A percentile compares a stretch with the other conserved stretches of the same genome.
Evolutionary conservation across 495 filamentous ascomycete species (phyloP).

Genomic region (Aspergillus affinis): DNA sequence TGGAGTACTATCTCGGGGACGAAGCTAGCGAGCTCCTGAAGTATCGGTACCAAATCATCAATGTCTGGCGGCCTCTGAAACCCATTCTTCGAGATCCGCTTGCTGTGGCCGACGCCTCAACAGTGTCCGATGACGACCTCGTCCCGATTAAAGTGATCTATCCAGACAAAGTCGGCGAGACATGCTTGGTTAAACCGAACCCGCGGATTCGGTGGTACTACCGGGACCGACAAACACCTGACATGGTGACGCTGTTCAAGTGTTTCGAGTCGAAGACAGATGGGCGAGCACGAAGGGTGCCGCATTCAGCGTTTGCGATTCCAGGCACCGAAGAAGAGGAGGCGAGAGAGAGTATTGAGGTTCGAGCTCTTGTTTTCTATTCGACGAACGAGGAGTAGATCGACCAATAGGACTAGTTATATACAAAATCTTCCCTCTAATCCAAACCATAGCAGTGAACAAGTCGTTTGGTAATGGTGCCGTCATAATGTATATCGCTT

Average conservation of each 20-base stretch:
- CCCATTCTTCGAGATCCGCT: conserved; percentile 62
- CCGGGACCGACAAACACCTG: conserved; percentile 51
- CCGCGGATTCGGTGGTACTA: conserved; percentile 52
- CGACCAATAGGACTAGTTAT: too few relatives aligned
- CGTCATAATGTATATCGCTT: too few relatives aligned
- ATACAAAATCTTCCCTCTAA: too few relatives aligned
- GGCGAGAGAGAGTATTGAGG: conserved; percentile 64
- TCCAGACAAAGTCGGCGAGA: conserved; percentile 48
- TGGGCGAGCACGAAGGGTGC: conserved; percentile 51
- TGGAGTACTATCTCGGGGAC: conserved; percentile 59
- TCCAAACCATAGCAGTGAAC: too few relatives aligned
- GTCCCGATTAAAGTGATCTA: conserved; percentile 50
- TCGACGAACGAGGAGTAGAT: conserved; percentile 42
- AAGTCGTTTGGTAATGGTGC: too few relatives aligned
- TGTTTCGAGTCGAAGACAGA: conserved; percentile 68
- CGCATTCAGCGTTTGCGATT: conserved; percentile 64
- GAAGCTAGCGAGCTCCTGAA: conserved; percentile 61
- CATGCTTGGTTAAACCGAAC: conserved; percentile 42
- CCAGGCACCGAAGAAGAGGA: conserved; percentile 46
- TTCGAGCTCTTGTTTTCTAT: conserved; percentile 58
- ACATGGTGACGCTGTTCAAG: conserved; percentile 66
- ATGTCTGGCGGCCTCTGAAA: conserved; percentile 75
- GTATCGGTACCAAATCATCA: conserved; percentile 72
- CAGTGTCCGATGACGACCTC: conserved; percentile 46
- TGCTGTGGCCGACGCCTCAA: conserved; percentile 56